Evolutionary conservation across 2,329 filamentous ascomycete species (phyloP).

Genomic region (Didymella pinodella): DNA sequence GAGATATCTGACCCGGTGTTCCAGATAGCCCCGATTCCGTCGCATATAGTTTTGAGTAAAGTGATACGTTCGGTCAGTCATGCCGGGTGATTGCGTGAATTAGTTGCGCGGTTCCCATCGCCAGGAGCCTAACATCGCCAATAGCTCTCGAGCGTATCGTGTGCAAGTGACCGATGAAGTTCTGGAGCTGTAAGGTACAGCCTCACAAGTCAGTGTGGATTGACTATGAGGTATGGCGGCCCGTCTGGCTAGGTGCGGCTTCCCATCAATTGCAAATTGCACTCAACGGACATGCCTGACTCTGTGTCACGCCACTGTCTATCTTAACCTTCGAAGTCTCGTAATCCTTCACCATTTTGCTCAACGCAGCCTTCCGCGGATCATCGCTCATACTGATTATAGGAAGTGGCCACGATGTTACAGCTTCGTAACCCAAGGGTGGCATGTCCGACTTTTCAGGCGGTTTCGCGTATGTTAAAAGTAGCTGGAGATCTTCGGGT

Average conservation of each 20-base stretch:
- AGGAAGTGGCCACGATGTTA: constrained; percentile 7
- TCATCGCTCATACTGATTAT: constrained; percentile 10
- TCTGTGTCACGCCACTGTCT: not conserved
- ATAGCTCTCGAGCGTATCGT: not conserved
- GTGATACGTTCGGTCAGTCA: not conserved
- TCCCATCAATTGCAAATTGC: not conserved
- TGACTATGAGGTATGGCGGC: not conserved
- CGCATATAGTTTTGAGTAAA: not conserved
- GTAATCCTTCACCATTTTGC: constrained; percentile 3
- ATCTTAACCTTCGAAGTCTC: not conserved
- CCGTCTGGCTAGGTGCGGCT: not conserved
- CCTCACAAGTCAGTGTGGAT: not conserved
- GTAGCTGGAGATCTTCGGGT: constrained; percentile 4
- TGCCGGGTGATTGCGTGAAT: not conserved
- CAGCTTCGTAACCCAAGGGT: not conserved
- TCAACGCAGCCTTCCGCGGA: constrained; percentile 5
- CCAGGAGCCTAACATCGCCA: not conserved
- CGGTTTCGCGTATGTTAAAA: constrained; percentile 2
- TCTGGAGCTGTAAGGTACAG: not conserved
- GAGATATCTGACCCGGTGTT: not conserved
- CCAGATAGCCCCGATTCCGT: not conserved
- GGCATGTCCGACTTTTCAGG: constrained; percentile 4
- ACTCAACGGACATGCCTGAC: constrained; percentile 5
- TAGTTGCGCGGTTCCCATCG: not conserved
- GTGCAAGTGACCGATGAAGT: not conserved